Evolutionary conservation across 2,329 filamentous ascomycete species (phyloP), one percentile per base, ranked within the genome.

Genomic region (Trichoderma arundinaceum): DNA sequence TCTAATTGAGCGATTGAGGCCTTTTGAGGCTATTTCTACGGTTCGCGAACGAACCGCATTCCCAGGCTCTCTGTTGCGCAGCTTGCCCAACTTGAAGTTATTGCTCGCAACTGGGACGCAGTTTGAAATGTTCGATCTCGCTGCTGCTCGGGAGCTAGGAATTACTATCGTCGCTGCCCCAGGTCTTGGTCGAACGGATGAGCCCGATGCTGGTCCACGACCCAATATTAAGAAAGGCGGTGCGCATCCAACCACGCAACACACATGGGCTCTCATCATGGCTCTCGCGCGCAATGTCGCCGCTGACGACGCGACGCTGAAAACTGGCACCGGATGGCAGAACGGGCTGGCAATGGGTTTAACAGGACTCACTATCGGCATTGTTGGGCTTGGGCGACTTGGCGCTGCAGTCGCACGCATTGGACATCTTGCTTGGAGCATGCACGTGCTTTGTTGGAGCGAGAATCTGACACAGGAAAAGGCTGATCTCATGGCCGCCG

Each of bases 361-460:
- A 28, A 28, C 22, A 28, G 22, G 22, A 28, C 22, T 28, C 22
- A 28, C 22, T 28, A 2, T 28, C 22, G 22, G 22, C 22, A 28
- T 28, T 28, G 22, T 28, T 28, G 22, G 22, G 22, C 22, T 28
- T 4, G 22, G 22, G 22, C 2, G 22, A 28, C 22, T 28, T 28
- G 22, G 22, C 22, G 22, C 22, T 28, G 22, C 22, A 28, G 22
- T 28, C 22, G 22, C 22, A 28, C 22, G 22, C 22, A 28, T 28
- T 28, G 22, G 22, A 28, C 4, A 28, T 28, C 22, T 28, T 28
- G 22, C 22, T 28, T 28, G 22, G 22, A 4, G 87, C 7, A 90
- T 91, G 88, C 80, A 80, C 8, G 79, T 90, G 22, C 71, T 89
- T 0, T 85, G 84, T 41, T 91, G 89, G 89, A 90, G 87, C 70